Evolutionary conservation across 1,284 basidiomycete genomes (phyloP).

Genomic region (Sporisorium reilianum): DNA sequence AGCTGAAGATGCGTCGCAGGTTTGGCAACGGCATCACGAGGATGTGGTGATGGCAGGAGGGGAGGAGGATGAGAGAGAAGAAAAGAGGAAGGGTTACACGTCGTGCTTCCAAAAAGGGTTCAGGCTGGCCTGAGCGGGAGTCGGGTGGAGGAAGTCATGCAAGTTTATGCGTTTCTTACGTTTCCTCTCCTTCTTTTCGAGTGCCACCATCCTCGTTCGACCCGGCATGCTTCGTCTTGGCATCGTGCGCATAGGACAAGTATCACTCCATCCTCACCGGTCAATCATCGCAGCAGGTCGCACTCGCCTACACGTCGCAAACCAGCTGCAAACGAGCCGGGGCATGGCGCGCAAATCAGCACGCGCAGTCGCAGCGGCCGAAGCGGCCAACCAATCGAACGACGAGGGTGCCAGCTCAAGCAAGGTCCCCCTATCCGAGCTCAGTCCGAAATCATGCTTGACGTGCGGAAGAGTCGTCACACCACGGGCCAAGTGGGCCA

Average conservation of each 20-base stretch:
- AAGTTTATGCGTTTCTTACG: not conserved
- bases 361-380: conserved; percentile 30
- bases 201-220: not conserved
- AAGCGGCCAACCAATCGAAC: not conserved
- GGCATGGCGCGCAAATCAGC: conserved; percentile 34
- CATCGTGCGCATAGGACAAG: not conserved
- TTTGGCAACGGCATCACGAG: conserved; percentile 59
- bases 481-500: conserved; percentile 57
- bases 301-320: no score
- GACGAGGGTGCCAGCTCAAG: not conserved
- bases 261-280: no score
- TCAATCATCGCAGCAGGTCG: no score
- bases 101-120: not conserved
- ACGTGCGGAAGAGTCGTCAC: conserved; percentile 60
- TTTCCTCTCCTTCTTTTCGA: not conserved
- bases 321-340: not conserved
- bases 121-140: conserved; percentile 1
- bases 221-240: not conserved
- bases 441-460: conserved; percentile 43
- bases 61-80: not conserved
- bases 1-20: conserved; percentile 61
- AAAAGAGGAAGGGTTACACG: not conserved
- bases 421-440: conserved; percentile 10
- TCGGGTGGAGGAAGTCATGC: not conserved
- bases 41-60: not conserved